Percentiles rank a stretch among this genome's conserved stretches.
phyloP scores from a whole-genome alignment of 2,329 filamentous ascomycete genomes.

The Myriosclerotinia duriaeana region DNA sequence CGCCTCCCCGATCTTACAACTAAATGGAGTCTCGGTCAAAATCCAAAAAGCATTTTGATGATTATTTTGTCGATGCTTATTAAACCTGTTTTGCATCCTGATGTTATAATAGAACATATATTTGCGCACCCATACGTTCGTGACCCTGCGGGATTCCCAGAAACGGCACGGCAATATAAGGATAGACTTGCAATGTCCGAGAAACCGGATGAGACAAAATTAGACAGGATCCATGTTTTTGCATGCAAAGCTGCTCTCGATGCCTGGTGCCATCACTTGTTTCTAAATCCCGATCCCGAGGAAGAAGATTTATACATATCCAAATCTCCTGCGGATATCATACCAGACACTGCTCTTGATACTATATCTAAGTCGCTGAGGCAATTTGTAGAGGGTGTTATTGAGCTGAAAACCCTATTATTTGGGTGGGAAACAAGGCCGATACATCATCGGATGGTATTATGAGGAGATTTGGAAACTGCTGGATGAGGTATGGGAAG shows the following conservation, averaged over 20 bases:
- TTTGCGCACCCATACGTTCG: too few relatives aligned
- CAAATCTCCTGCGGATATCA: background rate
- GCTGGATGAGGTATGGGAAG: too few relatives aligned
- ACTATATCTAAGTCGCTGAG: background rate
- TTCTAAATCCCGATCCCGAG: too few relatives aligned
- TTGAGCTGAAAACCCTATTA: too few relatives aligned
- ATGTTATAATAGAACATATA: too few relatives aligned
- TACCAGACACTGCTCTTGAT: background rate
- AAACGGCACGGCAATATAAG: background rate
- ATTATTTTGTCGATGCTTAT: background rate
- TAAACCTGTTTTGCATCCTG: background rate
- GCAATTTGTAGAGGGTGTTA: background rate
- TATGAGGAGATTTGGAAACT: too few relatives aligned
- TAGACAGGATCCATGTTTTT: background rate
- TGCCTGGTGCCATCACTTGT: background rate
- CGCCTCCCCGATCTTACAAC: too few relatives aligned
- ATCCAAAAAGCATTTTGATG: too few relatives aligned
- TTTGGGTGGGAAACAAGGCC: too few relatives aligned
- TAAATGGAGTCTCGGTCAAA: too few relatives aligned
- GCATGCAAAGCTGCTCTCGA: background rate
- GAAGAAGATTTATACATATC: too few relatives aligned
- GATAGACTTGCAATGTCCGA: background rate
- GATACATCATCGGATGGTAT: too few relatives aligned
- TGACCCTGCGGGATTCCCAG: background rate
- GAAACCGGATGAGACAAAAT: background rate